Base-by-base conservation (phyloP, 805 yeast species). In the Kodamaea hsintzibuensis region DNA sequence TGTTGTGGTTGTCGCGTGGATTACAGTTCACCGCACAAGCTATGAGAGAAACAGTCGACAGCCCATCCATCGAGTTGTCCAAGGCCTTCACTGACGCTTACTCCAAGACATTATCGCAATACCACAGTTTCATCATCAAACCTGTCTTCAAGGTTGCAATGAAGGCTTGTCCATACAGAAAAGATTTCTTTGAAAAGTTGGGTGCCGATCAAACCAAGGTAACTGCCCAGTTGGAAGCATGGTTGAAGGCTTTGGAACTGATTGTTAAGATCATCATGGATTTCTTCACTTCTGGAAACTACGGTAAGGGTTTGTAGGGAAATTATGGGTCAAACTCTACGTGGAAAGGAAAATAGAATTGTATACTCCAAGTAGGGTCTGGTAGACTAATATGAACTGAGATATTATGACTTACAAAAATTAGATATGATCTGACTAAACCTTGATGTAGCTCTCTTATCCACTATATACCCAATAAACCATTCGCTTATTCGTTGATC, bases 121-220 rank as follows among this genome's bases (percentile, higher is more conserved):
- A 84, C 73, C 97, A 91, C 74, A 85, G 86, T 51, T 82, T 91
- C 81, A 76, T 91, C 64, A 79, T 91, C 57, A 88, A 86, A 66
- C 96, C 96, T 25, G 84, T 91, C 51, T 91, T 91, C 82, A 89
- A 89, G 74, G 79, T 91, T 68, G 97, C 97, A 48, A 91, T 91
- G 97, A 89, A 88, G 71, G 96, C 96, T 1, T 89, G 96, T 71
- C 97, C 97, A 10, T 91, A 89, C 73, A 83, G 96, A 76, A 84
- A 82, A 68, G 96, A 85, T 66, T 89, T 91, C 67, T 91, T 89
- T 65, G 85, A 71, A 55, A 91, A 90, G 76, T 81, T 91, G 62
- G 97, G 97, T 54, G 79, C 79, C 18, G 91, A 87, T 68, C 87
- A 84, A 68, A 85, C 74, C 35, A 82, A 80, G 65, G 96, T 91